A percentile compares a stretch with the other conserved stretches of the same genome.
phyloP scores from a whole-genome alignment of 345 rosid species.

The Salix udensis region DNA sequence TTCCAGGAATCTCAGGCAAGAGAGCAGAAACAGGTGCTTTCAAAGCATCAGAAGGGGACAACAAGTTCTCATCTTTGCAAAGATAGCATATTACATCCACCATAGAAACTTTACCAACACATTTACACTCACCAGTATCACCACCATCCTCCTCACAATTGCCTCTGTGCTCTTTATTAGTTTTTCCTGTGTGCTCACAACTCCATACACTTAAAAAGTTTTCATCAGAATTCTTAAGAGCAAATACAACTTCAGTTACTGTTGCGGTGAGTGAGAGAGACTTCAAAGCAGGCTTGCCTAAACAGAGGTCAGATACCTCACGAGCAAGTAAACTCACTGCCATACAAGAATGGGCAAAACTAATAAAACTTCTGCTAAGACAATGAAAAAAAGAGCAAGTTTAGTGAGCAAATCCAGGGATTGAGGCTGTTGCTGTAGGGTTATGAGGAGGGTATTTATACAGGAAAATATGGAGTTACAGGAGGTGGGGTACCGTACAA shows the following conservation, averaged over 20 bases:
- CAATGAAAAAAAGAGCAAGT: not conserved
- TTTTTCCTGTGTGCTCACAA: conserved; percentile 41
- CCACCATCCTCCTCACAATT: not conserved
- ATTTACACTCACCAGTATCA: conserved; percentile 38
- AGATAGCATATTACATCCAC: conserved; percentile 85
- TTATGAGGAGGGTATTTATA: not conserved
- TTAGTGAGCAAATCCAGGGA: not conserved
- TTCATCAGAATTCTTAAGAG: conserved; percentile 58
- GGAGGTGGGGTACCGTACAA: conserved; percentile 3
- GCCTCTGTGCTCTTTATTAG: not conserved
- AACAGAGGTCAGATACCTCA: conserved; percentile 81
- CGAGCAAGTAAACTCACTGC: conserved; percentile 60
- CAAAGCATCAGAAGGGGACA: conserved; percentile 52
- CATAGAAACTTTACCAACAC: conserved; percentile 83
- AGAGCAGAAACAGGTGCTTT: conserved; percentile 62
- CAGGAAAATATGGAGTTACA: not conserved
- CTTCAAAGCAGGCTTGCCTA: conserved; percentile 85
- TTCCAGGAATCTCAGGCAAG: conserved; percentile 39
- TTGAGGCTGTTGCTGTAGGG: not conserved
- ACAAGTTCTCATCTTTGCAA: conserved; percentile 45
- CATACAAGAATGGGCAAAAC: conserved; percentile 41
- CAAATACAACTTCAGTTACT: conserved; percentile 50
- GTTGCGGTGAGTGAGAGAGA: conserved; percentile 54
- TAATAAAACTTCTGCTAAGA: not conserved
- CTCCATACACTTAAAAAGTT: conserved; percentile 69